phyloP scores from a whole-genome alignment of 2,329 filamentous ascomycete genomes.

The Lachnellula arida region DNA sequence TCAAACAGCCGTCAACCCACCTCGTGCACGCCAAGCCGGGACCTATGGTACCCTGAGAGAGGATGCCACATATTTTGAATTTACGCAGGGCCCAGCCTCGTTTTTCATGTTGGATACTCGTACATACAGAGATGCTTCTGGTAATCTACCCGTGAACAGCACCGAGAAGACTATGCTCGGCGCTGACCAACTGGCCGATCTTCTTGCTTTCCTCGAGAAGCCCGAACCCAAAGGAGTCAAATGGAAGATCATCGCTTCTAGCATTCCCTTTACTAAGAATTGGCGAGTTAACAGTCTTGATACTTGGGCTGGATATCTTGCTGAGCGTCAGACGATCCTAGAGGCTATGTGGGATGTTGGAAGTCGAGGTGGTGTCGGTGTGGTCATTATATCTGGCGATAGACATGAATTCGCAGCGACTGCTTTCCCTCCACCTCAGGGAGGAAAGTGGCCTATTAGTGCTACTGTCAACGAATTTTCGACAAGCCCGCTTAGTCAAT shows the following conservation, averaged over 20 bases:
- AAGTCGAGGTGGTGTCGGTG: conserved; percentile 62
- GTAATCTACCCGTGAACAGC: conserved; percentile 53
- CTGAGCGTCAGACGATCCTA: conserved; percentile 72
- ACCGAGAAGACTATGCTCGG: conserved; percentile 84
- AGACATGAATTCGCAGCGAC: conserved; percentile 97
- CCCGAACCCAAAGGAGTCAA: conserved; percentile 72
- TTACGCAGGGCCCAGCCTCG: conserved; percentile 81
- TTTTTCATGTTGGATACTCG: conserved; percentile 96
- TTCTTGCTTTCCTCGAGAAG: conserved; percentile 69
- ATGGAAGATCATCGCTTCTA: conserved; percentile 91
- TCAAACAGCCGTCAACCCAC: conserved; percentile 80
- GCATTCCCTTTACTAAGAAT: conserved; percentile 95
- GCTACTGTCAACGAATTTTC: conserved; percentile 85
- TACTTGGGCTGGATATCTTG: conserved; percentile 90
- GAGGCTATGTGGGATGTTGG: conserved; percentile 90
- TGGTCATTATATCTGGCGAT: conserved; percentile 84
- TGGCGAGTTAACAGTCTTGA: conserved; percentile 86
- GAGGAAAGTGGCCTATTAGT: conserved; percentile 56
- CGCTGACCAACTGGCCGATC: conserved; percentile 67
- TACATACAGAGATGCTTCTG: conserved; percentile 70
- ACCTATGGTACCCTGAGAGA: conserved; percentile 35
- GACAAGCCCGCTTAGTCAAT: conserved; percentile 87
- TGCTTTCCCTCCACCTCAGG: conserved; percentile 59
- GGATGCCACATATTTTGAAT: conserved; percentile 79
- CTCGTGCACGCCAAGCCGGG: conserved; percentile 51